A percentile compares a stretch with the other conserved stretches of the same genome.
phyloP scores from a whole-genome alignment of 345 rosid species.

The Noccaea caerulescens region DNA sequence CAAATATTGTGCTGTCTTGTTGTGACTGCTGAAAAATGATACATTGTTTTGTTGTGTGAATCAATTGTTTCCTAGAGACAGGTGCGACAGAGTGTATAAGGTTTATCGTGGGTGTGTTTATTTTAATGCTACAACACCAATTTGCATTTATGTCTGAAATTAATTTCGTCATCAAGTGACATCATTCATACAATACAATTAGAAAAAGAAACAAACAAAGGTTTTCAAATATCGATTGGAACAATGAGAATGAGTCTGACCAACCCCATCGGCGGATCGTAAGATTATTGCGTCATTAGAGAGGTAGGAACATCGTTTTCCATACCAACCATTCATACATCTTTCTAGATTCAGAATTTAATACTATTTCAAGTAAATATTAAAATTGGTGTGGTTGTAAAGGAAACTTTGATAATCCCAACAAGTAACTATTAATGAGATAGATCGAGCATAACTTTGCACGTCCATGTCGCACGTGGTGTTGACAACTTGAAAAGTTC shows the following conservation, averaged over 20 bases:
- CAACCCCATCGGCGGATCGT: slow-evolving; percentile 34
- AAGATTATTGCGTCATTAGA: slow-evolving; percentile 36
- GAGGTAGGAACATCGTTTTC: slow-evolving; percentile 28
- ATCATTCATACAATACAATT: not conserved
- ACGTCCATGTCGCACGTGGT: slow-evolving; percentile 40
- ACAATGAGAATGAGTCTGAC: slow-evolving; percentile 35
- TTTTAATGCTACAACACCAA: slow-evolving; percentile 3
- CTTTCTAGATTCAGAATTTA: slow-evolving; percentile 37
- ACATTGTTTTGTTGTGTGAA: slow-evolving; percentile 1
- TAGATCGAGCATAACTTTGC: slow-evolving; percentile 34
- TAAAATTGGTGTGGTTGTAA: slow-evolving; percentile 2
- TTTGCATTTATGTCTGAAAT: not conserved
- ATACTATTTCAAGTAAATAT: not conserved
- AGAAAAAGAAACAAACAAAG: not conserved
- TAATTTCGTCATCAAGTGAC: slow-evolving; percentile 1
- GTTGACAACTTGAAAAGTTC: slow-evolving; percentile 11
- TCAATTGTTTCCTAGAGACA: not conserved
- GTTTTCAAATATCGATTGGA: not conserved
- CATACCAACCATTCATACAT: slow-evolving; percentile 28
- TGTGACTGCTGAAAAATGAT: not conserved
- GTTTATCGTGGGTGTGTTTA: slow-evolving; percentile 17
- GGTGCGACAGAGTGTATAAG: slow-evolving; percentile 13
- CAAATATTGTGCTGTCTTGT: not conserved
- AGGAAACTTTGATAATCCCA: slow-evolving; percentile 33
- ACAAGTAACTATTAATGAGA: slow-evolving; percentile 26